These are phyloP conservation scores for Cenchrus fungigraminus DNA, from an alignment of 176 grass and related monocot genomes.

Conservation along the genomic window DNA sequence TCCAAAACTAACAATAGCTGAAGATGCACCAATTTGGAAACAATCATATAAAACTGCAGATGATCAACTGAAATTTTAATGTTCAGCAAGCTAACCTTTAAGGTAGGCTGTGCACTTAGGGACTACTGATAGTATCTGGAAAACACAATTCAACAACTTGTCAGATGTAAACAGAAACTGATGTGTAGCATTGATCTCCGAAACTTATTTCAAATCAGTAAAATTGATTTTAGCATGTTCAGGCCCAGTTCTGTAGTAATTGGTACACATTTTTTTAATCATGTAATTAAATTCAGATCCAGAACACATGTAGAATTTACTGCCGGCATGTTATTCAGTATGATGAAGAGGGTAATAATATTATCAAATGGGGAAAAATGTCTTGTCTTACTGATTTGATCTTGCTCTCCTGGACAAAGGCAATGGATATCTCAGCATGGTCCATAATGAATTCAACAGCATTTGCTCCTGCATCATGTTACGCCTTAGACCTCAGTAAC, in stretches of 20 bases:
- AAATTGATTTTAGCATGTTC: not conserved
- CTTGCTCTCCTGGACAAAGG: conserved; percentile 90
- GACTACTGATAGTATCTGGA: conserved; percentile 37
- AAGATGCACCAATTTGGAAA: conserved; percentile 23
- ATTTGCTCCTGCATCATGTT: conserved; percentile 71
- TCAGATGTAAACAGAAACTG: conserved; percentile 10
- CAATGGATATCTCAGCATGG: conserved; percentile 93
- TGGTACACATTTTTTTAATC: too few relatives aligned
- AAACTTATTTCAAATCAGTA: not conserved
- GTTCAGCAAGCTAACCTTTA: conserved; percentile 41
- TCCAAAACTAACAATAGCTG: conserved; percentile 93
- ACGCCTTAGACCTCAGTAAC: not conserved
- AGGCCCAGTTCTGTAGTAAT: too few relatives aligned
- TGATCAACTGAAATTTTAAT: not conserved
- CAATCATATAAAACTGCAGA: not conserved
- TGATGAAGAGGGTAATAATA: not conserved
- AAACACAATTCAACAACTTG: not conserved
- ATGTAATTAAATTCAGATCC: not conserved
- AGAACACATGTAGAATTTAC: conserved; percentile 8
- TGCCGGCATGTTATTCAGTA: not conserved
- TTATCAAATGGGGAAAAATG: not conserved
- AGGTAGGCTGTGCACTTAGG: conserved; percentile 46
- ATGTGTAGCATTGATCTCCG: not conserved
- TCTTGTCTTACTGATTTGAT: conserved; percentile 77
- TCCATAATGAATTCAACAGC: conserved; percentile 90